phyloP scores from a whole-genome alignment of 1,284 basidiomycete species.

The Ganoderma leucocontextum region DNA sequence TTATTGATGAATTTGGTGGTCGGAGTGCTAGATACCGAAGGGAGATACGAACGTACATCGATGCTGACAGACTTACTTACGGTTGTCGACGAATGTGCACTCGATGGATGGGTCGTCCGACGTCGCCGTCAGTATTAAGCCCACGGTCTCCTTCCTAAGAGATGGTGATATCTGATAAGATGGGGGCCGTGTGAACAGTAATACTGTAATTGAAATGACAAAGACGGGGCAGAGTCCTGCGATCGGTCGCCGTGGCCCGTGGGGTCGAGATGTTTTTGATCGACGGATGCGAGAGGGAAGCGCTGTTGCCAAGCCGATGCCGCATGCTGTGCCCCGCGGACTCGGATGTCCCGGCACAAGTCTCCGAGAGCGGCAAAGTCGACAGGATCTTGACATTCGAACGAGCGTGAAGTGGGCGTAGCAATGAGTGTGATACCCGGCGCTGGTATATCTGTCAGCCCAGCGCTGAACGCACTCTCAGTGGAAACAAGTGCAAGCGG shows the following conservation, averaged over 20 bases:
- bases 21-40: neutral
- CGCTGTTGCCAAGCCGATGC: neutral
- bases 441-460: too few species aligned
- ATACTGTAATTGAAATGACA: neutral
- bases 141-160: too few species aligned
- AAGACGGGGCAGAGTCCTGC: neutral
- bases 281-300: neutral
- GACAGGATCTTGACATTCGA: neutral
- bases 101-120: neutral
- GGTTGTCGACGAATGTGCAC: neutral
- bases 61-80: neutral
- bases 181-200: neutral
- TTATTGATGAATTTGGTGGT: neutral
- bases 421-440: neutral
- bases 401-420: neutral
- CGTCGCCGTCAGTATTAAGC: too few species aligned
- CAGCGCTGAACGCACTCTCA: too few species aligned
- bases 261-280: conserved; percentile 7
- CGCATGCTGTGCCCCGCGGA: neutral
- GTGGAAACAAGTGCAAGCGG: too few species aligned
- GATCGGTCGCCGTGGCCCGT: neutral
- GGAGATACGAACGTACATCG: neutral
- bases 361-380: neutral
- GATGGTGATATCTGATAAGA: too few species aligned
- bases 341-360: neutral